A percentile compares a stretch with the other conserved stretches of the same genome.
Evolutionary conservation across 139 green algal species (phyloP).

Genomic region (Closterium sp.): DNA sequence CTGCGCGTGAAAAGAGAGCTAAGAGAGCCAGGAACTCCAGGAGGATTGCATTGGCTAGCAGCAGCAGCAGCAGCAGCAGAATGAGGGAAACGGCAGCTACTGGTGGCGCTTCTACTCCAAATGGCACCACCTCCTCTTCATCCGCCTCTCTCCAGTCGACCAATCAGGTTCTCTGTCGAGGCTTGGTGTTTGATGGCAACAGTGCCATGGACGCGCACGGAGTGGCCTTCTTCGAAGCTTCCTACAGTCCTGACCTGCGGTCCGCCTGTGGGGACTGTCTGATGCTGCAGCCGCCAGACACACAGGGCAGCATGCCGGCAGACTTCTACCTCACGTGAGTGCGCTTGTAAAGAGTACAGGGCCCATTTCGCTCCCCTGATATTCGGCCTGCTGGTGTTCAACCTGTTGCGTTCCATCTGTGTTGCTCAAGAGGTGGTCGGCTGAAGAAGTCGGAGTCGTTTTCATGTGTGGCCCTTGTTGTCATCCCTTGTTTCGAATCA

Average conservation of each 20-base stretch:
- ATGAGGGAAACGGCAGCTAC: background rate
- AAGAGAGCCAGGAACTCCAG: background rate
- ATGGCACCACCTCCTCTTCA: background rate
- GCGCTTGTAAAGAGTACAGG: no score
- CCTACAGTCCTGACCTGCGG: background rate
- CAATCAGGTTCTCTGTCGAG: background rate
- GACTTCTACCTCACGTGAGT: background rate
- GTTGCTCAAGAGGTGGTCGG: no score
- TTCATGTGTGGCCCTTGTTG: no score
- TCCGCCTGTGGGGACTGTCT: background rate
- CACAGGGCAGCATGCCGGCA: background rate
- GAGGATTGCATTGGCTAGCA: background rate
- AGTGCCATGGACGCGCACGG: background rate
- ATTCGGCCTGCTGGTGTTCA: no score
- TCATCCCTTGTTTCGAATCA: no score
- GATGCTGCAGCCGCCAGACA: background rate
- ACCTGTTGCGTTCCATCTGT: no score
- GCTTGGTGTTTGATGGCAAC: slow-evolving; percentile 1
- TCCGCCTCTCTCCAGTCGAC: background rate
- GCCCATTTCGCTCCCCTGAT: background rate
- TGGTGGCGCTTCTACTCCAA: background rate
- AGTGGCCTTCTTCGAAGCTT: background rate
- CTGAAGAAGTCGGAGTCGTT: no score
- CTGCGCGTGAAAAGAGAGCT: no score
- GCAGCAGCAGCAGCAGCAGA: background rate